A percentile compares a stretch with the other conserved stretches of the same genome.
These are phyloP conservation scores for Globisporangium apiculatum DNA, from an alignment of 352 stramenopile species.

Conservation along the genomic window DNA sequence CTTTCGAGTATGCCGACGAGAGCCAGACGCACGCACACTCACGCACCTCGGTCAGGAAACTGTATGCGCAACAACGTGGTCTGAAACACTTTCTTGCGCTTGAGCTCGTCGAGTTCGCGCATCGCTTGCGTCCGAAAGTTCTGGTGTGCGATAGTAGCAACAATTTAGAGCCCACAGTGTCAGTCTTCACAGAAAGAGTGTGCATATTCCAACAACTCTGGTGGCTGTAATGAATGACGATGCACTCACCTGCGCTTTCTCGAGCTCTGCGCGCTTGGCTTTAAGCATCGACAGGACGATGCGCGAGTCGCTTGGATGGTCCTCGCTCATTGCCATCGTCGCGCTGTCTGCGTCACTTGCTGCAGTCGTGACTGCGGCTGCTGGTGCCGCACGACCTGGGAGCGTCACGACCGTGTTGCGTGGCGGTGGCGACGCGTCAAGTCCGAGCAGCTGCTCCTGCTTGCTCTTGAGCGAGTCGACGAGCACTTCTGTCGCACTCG, in stretches of 20 bases:
- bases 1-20: not conserved
- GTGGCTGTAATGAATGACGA: not conserved
- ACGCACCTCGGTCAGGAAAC: conserved; percentile 74
- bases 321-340: conserved; percentile 14
- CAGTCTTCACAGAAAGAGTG: no score
- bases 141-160: conserved; percentile 14
- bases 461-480: conserved; percentile 73
- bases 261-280: conserved; percentile 54
- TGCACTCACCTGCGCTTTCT: conserved; percentile 34
- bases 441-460: conserved; percentile 54
- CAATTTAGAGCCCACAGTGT: no score
- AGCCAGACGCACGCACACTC: not conserved
- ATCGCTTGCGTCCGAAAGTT: conserved; percentile 84
- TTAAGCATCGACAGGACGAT: conserved; percentile 75
- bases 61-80: conserved; percentile 71
- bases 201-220: no score
- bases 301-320: conserved; percentile 44
- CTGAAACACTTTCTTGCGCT: conserved; percentile 79
- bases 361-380: not conserved
- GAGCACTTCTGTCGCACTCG: conserved; percentile 71
- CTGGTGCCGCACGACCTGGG: conserved; percentile 14
- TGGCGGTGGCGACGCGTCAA: conserved; percentile 46
- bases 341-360: not conserved
- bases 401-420: conserved; percentile 62
- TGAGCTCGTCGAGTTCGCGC: conserved; percentile 82